Percentiles rank a stretch among this genome's conserved stretches.
These are phyloP conservation scores for Coelastrella sp. DNA, from an alignment of 139 green algal species.

Conservation along the genomic window DNA sequence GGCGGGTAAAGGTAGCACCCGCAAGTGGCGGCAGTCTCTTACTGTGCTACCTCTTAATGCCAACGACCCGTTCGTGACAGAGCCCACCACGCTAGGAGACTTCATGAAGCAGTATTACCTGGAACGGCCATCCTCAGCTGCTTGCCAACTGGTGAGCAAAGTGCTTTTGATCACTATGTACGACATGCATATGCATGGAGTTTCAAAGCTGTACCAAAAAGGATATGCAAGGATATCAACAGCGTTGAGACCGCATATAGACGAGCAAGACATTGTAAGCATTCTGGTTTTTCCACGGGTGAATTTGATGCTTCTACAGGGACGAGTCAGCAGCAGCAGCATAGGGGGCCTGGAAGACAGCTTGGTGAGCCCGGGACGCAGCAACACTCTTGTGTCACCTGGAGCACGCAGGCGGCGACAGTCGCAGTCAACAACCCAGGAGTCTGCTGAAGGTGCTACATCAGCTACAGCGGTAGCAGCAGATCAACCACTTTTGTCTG, in stretches of 20 bases:
- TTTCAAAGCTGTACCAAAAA: no score
- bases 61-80: not conserved
- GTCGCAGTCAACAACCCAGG: not conserved
- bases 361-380: not conserved
- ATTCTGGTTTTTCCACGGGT: not conserved
- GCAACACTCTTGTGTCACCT: not conserved
- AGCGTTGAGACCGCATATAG: no score
- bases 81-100: conserved; percentile 12
- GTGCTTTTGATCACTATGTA: no score
- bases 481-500: not conserved
- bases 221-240: no score
- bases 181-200: no score
- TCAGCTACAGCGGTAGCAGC: not conserved
- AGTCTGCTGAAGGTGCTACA: not conserved
- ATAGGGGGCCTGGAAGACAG: not conserved
- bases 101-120: conserved; percentile 44
- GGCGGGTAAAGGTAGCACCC: conserved; percentile 19
- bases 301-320: not conserved
- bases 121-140: not conserved
- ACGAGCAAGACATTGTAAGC: no score
- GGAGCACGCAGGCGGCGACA: not conserved
- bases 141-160: not conserved
- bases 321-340: conserved; percentile 22
- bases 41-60: conserved; percentile 12
- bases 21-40: conserved; percentile 45